These are phyloP conservation scores for Thuidium tamariscinum DNA, from an alignment of 225 moss, liverwort and hornwort species.

Conservation along the genomic window DNA sequence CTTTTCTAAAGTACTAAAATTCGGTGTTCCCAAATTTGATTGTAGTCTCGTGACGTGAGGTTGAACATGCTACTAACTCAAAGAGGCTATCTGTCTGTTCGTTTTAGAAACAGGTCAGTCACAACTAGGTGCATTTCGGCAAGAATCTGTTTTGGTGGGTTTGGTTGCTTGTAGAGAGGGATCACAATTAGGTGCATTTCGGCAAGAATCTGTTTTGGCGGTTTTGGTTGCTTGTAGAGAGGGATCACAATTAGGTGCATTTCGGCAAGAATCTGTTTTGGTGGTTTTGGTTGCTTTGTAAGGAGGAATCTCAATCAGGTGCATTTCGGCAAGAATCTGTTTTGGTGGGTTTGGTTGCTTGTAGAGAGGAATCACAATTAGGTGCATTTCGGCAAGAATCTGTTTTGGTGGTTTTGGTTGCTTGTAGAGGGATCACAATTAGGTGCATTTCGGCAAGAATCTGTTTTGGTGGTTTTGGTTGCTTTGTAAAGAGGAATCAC, in stretches of 20 bases:
- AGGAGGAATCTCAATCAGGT: neutral
- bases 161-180: too few species aligned
- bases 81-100: neutral
- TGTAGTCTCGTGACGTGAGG: neutral
- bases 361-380: neutral
- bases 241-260: neutral
- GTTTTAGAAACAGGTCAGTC: neutral
- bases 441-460: neutral
- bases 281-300: too few species aligned
- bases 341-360: neutral
- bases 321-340: neutral
- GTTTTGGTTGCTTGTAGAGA: neutral
- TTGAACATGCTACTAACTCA: neutral
- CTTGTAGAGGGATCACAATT: too few species aligned
- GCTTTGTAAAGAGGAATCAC: too few species aligned
- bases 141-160: too few species aligned
- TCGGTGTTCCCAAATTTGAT: neutral
- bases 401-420: too few species aligned
- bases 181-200: neutral
- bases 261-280: too few species aligned
- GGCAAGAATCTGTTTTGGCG: too few species aligned
- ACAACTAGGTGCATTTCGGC: neutral
- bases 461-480: too few species aligned
- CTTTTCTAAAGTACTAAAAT: neutral
- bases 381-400: neutral